Conservation (phyloP, 768 basidiomycete genomes). For the Rhodotorula diobovata region DNA sequence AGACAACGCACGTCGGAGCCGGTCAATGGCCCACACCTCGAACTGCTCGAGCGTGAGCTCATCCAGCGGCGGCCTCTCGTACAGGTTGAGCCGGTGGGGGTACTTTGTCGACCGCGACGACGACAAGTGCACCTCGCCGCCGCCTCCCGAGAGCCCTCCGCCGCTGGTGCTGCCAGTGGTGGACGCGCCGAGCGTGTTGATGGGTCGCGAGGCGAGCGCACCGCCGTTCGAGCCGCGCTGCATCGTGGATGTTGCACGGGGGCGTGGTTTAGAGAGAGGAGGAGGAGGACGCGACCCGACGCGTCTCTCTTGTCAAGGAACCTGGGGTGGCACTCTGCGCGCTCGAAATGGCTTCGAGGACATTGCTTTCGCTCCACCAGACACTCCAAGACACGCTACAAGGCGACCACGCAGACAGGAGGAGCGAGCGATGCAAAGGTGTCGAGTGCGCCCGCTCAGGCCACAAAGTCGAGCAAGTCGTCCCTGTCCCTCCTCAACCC, state of each 20-base stretch:
- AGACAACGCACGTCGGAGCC: constrained; percentile 59
- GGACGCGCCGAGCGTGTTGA: constrained; percentile 3
- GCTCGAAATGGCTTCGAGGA: too few relatives aligned
- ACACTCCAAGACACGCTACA: too few relatives aligned
- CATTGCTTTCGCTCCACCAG: too few relatives aligned
- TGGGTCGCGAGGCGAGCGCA: background rate
- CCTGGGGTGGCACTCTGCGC: too few relatives aligned
- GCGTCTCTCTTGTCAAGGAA: too few relatives aligned
- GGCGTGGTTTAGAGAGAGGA: background rate
- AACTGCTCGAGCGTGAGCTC: constrained; percentile 95
- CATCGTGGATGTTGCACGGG: background rate
- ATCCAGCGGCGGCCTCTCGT: constrained; percentile 73
- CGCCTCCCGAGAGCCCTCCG: too few relatives aligned
- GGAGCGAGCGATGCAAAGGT: too few relatives aligned
- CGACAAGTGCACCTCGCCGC: constrained; percentile 2
- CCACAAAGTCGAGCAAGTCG: constrained; percentile 8
- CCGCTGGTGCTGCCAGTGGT: background rate
- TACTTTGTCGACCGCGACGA: constrained; percentile 49
- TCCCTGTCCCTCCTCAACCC: constrained; percentile 18
- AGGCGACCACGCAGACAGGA: too few relatives aligned
- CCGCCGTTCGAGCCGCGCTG: background rate
- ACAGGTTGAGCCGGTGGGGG: constrained; percentile 60
- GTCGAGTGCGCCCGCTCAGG: background rate
- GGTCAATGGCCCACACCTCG: constrained; percentile 79
- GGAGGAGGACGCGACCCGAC: too few relatives aligned